These are phyloP conservation scores for Arabidopsis suecica DNA, from an alignment of 345 rosid genomes.

Conservation along the genomic window DNA sequence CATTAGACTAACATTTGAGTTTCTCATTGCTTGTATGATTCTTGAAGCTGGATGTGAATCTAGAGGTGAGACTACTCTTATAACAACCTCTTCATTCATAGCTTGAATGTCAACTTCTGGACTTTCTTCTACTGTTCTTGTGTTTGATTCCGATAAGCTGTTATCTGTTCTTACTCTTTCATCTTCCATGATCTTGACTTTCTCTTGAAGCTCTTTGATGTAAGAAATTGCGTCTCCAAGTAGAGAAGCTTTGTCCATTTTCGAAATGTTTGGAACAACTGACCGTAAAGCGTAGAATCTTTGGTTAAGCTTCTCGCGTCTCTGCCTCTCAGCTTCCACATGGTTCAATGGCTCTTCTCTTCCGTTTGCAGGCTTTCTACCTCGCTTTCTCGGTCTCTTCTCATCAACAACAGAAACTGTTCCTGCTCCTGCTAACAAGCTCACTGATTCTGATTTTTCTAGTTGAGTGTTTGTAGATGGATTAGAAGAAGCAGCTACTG, in stretches of 20 bases:
- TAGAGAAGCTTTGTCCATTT: conserved; percentile 98
- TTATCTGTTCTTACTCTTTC: conserved; percentile 64
- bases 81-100: conserved; percentile 64
- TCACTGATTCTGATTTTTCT: conserved; percentile 65
- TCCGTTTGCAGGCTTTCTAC: conserved; percentile 97
- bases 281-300: conserved; percentile 90
- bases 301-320: conserved; percentile 95
- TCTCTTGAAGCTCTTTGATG: conserved; percentile 92
- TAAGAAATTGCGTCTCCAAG: conserved; percentile 94
- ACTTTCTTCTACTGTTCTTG: conserved; percentile 43
- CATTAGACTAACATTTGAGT: conserved; percentile 59
- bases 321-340: conserved; percentile 97
- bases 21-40: conserved; percentile 77
- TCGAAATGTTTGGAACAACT: conserved; percentile 97
- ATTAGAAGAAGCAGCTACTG: conserved; percentile 52
- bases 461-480: conserved; percentile 56
- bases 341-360: conserved; percentile 97
- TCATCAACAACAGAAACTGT: conserved; percentile 51
- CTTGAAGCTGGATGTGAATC: conserved; percentile 82
- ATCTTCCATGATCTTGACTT: conserved; percentile 74
- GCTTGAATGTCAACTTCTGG: conserved; percentile 68
- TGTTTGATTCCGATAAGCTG: conserved; percentile 51
- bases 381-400: conserved; percentile 85
- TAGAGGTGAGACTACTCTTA: conserved; percentile 74
- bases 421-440: conserved; percentile 28